Evolutionary conservation across 2,329 filamentous ascomycete genomes (phyloP).

Genomic region (Colletotrichum ledebouriae): DNA sequence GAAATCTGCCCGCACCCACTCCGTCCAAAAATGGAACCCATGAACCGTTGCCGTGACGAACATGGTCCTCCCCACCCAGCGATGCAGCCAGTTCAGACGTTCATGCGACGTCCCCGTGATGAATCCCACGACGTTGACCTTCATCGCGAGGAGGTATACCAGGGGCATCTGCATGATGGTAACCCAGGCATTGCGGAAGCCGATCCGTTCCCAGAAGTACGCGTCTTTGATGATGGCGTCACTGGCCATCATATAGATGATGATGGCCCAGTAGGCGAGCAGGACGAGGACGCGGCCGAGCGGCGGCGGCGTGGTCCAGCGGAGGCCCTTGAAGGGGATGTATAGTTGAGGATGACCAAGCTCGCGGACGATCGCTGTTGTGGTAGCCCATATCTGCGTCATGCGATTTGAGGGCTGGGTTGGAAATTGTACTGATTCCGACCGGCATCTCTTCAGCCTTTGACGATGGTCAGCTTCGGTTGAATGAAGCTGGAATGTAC

Average conservation of each 20-base stretch:
- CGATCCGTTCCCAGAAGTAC: conserved; percentile 74
- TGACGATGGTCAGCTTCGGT: background rate
- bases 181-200: conserved; percentile 77
- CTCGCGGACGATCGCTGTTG: conserved; percentile 70
- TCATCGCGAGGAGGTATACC: conserved; percentile 72
- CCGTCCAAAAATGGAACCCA: conserved; percentile 76
- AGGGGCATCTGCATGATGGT: conserved; percentile 74
- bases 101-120: conserved; percentile 76
- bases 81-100: conserved; percentile 79
- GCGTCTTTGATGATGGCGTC: conserved; percentile 64
- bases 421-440: conserved; percentile 61
- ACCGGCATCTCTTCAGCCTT: conserved; percentile 62
- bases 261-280: conserved; percentile 69
- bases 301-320: conserved; percentile 71
- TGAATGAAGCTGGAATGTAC: conserved; percentile 23
- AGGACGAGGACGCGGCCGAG: conserved; percentile 68
- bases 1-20: conserved; percentile 73
- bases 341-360: conserved; percentile 68
- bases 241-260: conserved; percentile 69
- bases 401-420: conserved; percentile 63
- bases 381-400: conserved; percentile 68
- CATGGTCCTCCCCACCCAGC: conserved; percentile 79
- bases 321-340: conserved; percentile 59
- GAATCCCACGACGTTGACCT: conserved; percentile 70
- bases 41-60: conserved; percentile 77